A percentile compares a stretch with the other conserved stretches of the same genome.
Conservation (phyloP, 2,329 filamentous ascomycete genomes). For the Nemania sp. region DNA sequence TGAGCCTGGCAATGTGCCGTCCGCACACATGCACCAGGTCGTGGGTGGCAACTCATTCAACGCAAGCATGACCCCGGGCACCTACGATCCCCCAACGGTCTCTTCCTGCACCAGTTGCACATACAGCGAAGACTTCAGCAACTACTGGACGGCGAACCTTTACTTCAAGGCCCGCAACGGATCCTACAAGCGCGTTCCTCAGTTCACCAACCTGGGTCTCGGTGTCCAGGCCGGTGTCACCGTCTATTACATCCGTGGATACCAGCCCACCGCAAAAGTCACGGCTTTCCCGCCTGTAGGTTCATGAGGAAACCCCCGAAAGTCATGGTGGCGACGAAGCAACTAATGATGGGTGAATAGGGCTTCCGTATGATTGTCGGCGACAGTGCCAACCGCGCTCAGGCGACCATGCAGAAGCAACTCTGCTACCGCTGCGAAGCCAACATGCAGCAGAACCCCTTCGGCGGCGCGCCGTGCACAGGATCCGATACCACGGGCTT, state of each 20-base stretch:
- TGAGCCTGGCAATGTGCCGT: constrained; percentile 37
- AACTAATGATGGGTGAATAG: constrained; percentile 22
- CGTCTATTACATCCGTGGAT: constrained; percentile 41
- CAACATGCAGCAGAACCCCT: constrained; percentile 39
- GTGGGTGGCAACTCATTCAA: constrained; percentile 41
- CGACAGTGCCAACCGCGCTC: constrained; percentile 34
- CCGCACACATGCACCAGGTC: constrained; percentile 40
- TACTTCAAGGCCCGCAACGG: constrained; percentile 41
- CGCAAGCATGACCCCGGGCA: constrained; percentile 35
- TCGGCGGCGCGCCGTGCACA: constrained; percentile 40
- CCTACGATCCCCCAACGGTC: constrained; percentile 32
- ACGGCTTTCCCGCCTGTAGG: constrained; percentile 38
- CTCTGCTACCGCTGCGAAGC: constrained; percentile 39
- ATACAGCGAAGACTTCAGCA: constrained; percentile 41
- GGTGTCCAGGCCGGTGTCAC: constrained; percentile 38
- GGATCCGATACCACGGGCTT: constrained; percentile 37
- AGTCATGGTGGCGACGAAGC: not conserved
- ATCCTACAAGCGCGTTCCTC: constrained; percentile 39
- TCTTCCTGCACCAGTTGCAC: constrained; percentile 40
- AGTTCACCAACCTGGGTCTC: constrained; percentile 38
- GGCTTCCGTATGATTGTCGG: constrained; percentile 41
- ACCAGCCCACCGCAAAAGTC: constrained; percentile 35
- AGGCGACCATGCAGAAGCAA: constrained; percentile 35
- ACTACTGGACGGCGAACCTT: constrained; percentile 41
- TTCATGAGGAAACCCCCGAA: not conserved